A percentile compares a stretch with the other conserved stretches of the same genome.
These are phyloP conservation scores for Papiliotrema fonsecae DNA, from an alignment of 1,284 basidiomycete species.

Conservation along the genomic window DNA sequence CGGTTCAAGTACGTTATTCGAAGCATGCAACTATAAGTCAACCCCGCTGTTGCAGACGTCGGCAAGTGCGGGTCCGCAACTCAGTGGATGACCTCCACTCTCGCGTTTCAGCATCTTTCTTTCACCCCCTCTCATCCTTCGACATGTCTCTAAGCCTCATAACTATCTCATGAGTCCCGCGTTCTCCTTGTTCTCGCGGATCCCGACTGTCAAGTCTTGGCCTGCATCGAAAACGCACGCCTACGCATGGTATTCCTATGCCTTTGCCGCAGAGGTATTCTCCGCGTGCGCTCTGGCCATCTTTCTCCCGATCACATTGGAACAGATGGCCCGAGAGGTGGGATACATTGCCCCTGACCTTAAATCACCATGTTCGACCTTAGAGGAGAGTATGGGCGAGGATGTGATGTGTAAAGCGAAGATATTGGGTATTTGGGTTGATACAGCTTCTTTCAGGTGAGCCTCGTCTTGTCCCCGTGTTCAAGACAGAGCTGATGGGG, in stretches of 20 bases:
- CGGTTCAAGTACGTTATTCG: too few species aligned
- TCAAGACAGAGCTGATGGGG: background rate
- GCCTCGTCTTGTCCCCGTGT: slow-evolving; percentile 20
- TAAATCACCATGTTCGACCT: slow-evolving; percentile 22
- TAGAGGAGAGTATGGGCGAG: slow-evolving; percentile 3
- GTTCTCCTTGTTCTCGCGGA: too few species aligned
- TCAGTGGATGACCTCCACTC: too few species aligned
- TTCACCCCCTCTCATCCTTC: too few species aligned
- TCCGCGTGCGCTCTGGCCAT: slow-evolving; percentile 41
- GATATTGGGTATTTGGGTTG: slow-evolving; percentile 63
- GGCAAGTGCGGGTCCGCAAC: too few species aligned
- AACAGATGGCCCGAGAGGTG: slow-evolving; percentile 43
- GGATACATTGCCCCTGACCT: slow-evolving; percentile 37
- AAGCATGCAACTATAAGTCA: too few species aligned
- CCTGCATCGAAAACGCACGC: too few species aligned
- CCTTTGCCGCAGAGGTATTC: slow-evolving; percentile 46
- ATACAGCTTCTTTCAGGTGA: slow-evolving; percentile 80
- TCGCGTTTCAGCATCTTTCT: too few species aligned
- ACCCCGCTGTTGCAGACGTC: too few species aligned
- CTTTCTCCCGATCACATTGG: slow-evolving; percentile 46
- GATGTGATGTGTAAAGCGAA: slow-evolving; percentile 31
- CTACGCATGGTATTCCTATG: slow-evolving; percentile 43
- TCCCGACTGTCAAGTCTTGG: too few species aligned
- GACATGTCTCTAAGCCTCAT: too few species aligned
- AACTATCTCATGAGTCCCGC: too few species aligned